Conservation (phyloP, 805 yeast species). For the Yarrowia osloensis region DNA sequence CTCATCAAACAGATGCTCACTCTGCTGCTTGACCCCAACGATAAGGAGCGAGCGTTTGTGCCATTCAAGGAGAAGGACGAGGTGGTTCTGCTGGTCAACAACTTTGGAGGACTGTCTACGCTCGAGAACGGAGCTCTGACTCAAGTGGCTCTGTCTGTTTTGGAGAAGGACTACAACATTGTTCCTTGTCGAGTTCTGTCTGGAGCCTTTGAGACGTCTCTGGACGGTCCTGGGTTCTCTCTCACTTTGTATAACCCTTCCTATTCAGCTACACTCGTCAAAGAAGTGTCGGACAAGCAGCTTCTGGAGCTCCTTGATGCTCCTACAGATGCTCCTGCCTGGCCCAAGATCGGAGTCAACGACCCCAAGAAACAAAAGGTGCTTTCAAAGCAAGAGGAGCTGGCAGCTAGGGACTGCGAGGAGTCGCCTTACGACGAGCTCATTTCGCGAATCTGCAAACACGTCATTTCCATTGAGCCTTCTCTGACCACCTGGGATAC, state of each 20-base stretch:
- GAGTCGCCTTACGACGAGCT: constrained; percentile 34
- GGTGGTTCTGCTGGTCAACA: constrained; percentile 71
- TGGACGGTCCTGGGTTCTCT: constrained; percentile 90
- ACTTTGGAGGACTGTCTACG: constrained; percentile 86
- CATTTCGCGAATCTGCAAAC: constrained; percentile 42
- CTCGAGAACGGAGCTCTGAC: constrained; percentile 76
- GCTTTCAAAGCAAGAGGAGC: neutral
- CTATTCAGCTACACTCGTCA: constrained; percentile 50
- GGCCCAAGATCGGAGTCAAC: constrained; percentile 47
- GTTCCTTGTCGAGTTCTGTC: constrained; percentile 67
- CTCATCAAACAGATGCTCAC: constrained; percentile 55
- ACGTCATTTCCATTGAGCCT: constrained; percentile 57
- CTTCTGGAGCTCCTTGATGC: constrained; percentile 63
- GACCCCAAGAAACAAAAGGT: neutral
- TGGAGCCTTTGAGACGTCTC: constrained; percentile 83
- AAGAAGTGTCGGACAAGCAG: constrained; percentile 43
- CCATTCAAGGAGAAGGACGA: constrained; percentile 63
- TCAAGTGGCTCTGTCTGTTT: constrained; percentile 55
- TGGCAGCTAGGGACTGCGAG: constrained; percentile 33
- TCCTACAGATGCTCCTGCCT: constrained; percentile 79
- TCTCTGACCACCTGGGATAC: constrained; percentile 82
- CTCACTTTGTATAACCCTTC: constrained; percentile 67
- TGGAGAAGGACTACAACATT: constrained; percentile 56
- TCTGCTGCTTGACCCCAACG: constrained; percentile 70
- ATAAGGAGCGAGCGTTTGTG: constrained; percentile 61